Base-by-base conservation (phyloP, 257 asterid genomes). In the Dorcoceras hygrometricum region DNA sequence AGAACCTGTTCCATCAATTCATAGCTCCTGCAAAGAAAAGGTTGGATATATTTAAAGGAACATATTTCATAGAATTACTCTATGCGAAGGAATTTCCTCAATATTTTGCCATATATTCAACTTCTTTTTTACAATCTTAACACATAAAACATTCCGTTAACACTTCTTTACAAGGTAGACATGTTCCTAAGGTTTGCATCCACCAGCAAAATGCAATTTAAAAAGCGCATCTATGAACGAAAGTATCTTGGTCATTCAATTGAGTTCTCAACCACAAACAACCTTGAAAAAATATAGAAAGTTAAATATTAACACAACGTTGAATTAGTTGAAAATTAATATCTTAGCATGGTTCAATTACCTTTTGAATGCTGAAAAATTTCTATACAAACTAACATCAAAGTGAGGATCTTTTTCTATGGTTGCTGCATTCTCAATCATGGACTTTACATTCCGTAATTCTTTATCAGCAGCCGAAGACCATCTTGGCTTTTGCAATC, bases 401-500 rank as follows among this genome's bases (percentile, higher is more conserved):
- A n/a, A n/a, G n/a, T n/a, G n/a, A n/a, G n/a, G n/a, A n/a, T 88
- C 88, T 50, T 78, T 69, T 62, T 70, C 64, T 51, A 77, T 55
- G 27, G 63, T 32, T 27, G 90, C 79, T 19, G 90, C 84, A 48
- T 78, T 80, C 77, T 77, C 82, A 27, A 93, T 86, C 59, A 80
- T 86, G 54, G 76, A 71, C 77, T 74, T 86, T 36, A 71, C 79
- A 25, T 59, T 77, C 26, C 62, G 66, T 68, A 93, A 58, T 59
- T 88, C 88, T 58, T 75, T 75, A 86, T 90, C 99, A 22, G 62
- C 80, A 18, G 74, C 51, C 32, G 95, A 85, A 71, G 84, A 62
- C 95, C 94, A 88, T 63, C 60, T 75, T 63, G 92, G 83, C 70
- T 73, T 88, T 97, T 93, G 80, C 39, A 77, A 64, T 53, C 29